phyloP scores from a whole-genome alignment of 148 eudicot species.

The Rhododendron williamsianum region DNA sequence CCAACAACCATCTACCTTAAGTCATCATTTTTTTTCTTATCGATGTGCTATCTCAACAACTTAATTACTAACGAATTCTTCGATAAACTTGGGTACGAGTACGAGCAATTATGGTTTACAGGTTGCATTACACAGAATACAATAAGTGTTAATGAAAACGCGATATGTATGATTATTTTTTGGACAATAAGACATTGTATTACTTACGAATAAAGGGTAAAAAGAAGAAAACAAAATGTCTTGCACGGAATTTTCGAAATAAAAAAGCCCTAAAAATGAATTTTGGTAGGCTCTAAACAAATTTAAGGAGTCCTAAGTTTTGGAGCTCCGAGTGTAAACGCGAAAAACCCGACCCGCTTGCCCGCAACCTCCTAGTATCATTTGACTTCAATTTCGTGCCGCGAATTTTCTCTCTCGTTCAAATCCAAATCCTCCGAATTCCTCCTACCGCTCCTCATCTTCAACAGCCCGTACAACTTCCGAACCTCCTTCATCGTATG shows the following conservation, averaged over 20 bases:
- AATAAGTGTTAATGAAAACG: background rate
- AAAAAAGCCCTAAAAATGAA: background rate
- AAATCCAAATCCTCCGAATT: conserved; percentile 25
- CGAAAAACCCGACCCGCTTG: background rate
- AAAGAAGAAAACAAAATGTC: background rate
- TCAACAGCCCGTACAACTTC: conserved; percentile 46
- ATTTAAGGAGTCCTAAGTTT: background rate
- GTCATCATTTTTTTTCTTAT: too few relatives aligned
- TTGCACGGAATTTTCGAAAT: background rate
- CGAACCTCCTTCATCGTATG: conserved; percentile 32
- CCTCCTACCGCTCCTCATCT: conserved; percentile 35
- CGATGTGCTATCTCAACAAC: background rate
- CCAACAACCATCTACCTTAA: background rate
- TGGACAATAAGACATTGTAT: background rate
- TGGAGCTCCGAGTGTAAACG: background rate
- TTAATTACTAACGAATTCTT: background rate
- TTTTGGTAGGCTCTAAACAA: background rate
- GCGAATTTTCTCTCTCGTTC: conserved; percentile 19
- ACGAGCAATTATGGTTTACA: background rate
- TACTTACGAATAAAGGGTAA: background rate
- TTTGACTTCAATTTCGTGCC: background rate
- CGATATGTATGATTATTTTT: background rate
- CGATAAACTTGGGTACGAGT: background rate
- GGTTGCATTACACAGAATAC: background rate
- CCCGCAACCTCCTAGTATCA: too few relatives aligned